Conservation (phyloP, 345 rosid species). For the Lepidium africanum region DNA sequence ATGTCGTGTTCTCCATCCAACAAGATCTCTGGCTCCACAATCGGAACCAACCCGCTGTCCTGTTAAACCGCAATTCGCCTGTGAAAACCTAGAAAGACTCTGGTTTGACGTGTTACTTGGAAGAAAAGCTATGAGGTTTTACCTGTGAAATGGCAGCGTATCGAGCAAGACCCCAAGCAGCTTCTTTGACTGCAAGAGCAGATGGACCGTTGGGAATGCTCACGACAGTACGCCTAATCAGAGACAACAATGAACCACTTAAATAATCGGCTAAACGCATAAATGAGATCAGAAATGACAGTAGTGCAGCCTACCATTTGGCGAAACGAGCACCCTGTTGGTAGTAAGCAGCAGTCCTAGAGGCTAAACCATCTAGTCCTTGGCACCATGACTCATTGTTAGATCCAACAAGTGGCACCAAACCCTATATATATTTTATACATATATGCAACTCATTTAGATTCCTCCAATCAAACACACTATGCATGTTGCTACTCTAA, state of each 20-base stretch:
- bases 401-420: constrained; percentile 91
- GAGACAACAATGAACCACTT: not conserved
- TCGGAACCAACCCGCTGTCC: constrained; percentile 97
- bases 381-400: constrained; percentile 98
- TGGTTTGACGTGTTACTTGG: not conserved
- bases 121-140: not conserved
- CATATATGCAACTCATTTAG: not conserved
- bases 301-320: constrained; percentile 55
- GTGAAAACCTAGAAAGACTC: not conserved
- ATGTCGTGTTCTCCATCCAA: constrained; percentile 94
- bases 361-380: constrained; percentile 94
- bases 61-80: constrained; percentile 17
- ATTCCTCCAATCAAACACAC: not conserved
- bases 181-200: constrained; percentile 93
- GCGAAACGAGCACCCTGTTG: constrained; percentile 99
- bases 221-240: constrained; percentile 88
- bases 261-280: not conserved
- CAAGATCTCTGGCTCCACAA: constrained; percentile 98
- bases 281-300: not conserved
- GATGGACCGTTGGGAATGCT: constrained; percentile 99
- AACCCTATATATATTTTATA: constrained; percentile 48
- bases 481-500: not conserved
- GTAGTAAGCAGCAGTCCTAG: constrained; percentile 95
- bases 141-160: constrained; percentile 94
- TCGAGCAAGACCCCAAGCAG: constrained; percentile 99